Percentiles rank a stretch among this genome's conserved stretches.
Conservation (phyloP, 2,329 filamentous ascomycete species). For the Teratosphaeria zuluensis region DNA sequence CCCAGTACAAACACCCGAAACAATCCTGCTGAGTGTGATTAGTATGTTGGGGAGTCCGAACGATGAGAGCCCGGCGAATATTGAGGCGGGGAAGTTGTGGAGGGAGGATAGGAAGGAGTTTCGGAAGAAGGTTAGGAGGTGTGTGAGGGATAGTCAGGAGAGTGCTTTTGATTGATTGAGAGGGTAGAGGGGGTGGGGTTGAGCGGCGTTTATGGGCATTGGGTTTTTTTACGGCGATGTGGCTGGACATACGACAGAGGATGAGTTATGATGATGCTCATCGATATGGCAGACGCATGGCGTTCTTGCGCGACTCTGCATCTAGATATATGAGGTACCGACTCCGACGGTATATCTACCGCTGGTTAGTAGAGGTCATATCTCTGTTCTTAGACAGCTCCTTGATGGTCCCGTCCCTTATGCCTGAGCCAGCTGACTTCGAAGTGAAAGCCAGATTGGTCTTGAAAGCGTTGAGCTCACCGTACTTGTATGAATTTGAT, state of each 20-base stretch:
- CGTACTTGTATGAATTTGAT: not conserved
- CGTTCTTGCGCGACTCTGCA: not conserved
- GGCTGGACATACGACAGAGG: not conserved
- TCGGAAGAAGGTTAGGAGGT: conserved; percentile 64
- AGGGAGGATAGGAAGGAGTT: conserved; percentile 74
- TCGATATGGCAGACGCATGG: not conserved
- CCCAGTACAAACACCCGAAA: conserved; percentile 90
- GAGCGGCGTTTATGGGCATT: not conserved
- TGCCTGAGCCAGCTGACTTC: not conserved
- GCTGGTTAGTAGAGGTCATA: too few relatives aligned
- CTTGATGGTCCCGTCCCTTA: not conserved
- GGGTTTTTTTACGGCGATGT: not conserved
- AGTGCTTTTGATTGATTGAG: conserved; percentile 28
- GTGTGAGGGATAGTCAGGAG: conserved; percentile 72
- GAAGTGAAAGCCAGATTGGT: not conserved
- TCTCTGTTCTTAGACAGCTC: too few relatives aligned
- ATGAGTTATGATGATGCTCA: not conserved
- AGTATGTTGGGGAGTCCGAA: conserved; percentile 88
- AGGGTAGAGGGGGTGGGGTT: not conserved
- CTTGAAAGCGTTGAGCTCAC: not conserved
- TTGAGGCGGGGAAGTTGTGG: conserved; percentile 84
- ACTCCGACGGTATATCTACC: not conserved
- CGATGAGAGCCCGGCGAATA: conserved; percentile 88
- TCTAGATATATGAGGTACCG: not conserved
- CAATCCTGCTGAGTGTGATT: conserved; percentile 84